These are phyloP conservation scores for Teratosphaeria viscida DNA, from an alignment of 2,329 filamentous ascomycete genomes.

Conservation along the genomic window DNA sequence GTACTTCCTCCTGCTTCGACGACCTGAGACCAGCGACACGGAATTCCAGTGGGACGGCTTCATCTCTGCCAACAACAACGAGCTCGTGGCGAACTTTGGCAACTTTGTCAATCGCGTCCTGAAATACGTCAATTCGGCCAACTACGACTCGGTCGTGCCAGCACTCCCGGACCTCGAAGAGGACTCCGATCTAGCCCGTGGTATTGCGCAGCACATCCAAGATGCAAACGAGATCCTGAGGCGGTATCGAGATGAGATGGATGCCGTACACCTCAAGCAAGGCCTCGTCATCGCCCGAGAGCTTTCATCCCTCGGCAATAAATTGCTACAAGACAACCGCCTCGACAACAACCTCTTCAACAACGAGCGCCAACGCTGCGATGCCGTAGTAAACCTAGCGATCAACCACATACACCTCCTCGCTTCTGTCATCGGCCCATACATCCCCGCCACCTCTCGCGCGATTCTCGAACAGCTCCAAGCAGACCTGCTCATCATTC, in stretches of 20 bases:
- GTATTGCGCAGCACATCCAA: constrained; percentile 35
- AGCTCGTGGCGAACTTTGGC: constrained; percentile 66
- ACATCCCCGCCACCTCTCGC: constrained; percentile 69
- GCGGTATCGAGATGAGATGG: constrained; percentile 57
- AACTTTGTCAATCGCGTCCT: constrained; percentile 49
- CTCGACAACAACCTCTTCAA: constrained; percentile 53
- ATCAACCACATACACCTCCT: constrained; percentile 77
- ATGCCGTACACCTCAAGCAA: constrained; percentile 59
- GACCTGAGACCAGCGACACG: constrained; percentile 76
- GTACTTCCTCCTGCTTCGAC: constrained; percentile 77
- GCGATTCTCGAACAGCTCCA: constrained; percentile 68
- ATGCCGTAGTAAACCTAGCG: constrained; percentile 62
- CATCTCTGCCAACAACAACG: constrained; percentile 76
- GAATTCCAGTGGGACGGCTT: constrained; percentile 87
- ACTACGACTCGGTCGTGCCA: constrained; percentile 41
- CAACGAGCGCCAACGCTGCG: constrained; percentile 48
- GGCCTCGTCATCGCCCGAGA: constrained; percentile 56
- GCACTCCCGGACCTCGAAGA: constrained; percentile 8
- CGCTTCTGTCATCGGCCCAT: constrained; percentile 68
- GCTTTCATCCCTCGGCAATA: constrained; percentile 53
- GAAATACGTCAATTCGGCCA: constrained; percentile 56
- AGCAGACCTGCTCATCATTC: constrained; percentile 29
- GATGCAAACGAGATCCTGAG: constrained; percentile 58
- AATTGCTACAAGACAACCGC: constrained; percentile 48
- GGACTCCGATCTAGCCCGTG: constrained; percentile 19